These are phyloP conservation scores for Mycena galericulata DNA, from an alignment of 768 basidiomycete genomes.

Conservation along the genomic window DNA sequence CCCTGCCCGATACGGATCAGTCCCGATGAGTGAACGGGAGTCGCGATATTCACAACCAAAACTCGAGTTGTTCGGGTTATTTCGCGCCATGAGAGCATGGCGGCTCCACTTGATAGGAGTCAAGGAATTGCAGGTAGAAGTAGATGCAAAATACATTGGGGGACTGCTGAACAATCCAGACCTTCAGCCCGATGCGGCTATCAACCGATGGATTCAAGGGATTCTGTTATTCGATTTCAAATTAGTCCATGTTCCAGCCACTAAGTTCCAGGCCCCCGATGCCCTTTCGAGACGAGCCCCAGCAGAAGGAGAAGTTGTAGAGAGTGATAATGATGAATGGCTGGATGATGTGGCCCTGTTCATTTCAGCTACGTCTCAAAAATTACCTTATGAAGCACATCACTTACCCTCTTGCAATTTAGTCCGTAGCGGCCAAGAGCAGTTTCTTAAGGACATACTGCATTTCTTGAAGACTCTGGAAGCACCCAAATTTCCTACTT, in stretches of 20 bases:
- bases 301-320: slow-evolving; percentile 35
- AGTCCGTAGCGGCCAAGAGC: neutral
- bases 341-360: slow-evolving; percentile 17
- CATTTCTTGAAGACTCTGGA: slow-evolving; percentile 33
- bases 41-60: slow-evolving; percentile 52
- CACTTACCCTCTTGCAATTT: neutral
- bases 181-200: slow-evolving; percentile 53
- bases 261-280: slow-evolving; percentile 39
- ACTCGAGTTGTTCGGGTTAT: slow-evolving; percentile 53
- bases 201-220: slow-evolving; percentile 56
- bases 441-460: slow-evolving; percentile 8
- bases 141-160: slow-evolving; percentile 54
- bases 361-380: no score
- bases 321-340: slow-evolving; percentile 39
- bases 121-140: slow-evolving; percentile 48
- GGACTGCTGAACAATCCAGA: slow-evolving; percentile 56
- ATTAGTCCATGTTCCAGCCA: slow-evolving; percentile 52
- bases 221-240: slow-evolving; percentile 53
- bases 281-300: slow-evolving; percentile 45
- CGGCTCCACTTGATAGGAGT: slow-evolving; percentile 38
- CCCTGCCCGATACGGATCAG: slow-evolving; percentile 48
- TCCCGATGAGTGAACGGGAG: slow-evolving; percentile 48
- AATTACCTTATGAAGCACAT: neutral
- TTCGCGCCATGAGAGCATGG: slow-evolving; percentile 36
- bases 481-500: slow-evolving; percentile 8